Base-by-base conservation (phyloP, 2,329 filamentous ascomycete genomes). In the Lasiodiplodia sp. region DNA sequence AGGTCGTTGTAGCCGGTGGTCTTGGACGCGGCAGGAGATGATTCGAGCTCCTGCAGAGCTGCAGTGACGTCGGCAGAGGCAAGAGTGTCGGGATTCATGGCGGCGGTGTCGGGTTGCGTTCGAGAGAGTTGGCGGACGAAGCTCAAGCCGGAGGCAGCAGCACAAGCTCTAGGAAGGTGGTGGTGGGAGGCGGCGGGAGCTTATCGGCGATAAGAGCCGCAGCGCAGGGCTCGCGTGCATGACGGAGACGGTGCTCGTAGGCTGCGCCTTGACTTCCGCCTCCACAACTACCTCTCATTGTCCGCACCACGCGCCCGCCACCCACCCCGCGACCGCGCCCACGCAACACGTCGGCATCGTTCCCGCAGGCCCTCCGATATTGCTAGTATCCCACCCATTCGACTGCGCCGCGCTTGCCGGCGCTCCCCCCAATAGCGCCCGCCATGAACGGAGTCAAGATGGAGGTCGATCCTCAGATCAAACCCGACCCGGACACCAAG, bases 1-100 rank as follows among this genome's bases (percentile, higher is more conserved):
- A 90, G 81, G 23, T 84, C 79, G 68, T 83, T 85, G 82, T 90
- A 90, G 53, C 81, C 83, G 28, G 86, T 79, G 52, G 86, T 79
- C 76, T 87, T 88, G 75, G 84, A 82, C 70, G 81, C 77, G 65
- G 81, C 75, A 6, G 84, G 79, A 3, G 84, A 80, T 70, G 77
- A 73, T 74, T 87, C 84, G 52, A 88, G 84, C 56, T 81, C 78
- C 70, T 83, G 78, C 14, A 89, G 77, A 63, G 84, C 82, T 60
- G 81, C 79, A 28, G 78, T 77, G 68, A 88, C 80, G 71, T 84
- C 80, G 69, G 83, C 75, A 25, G 85, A 86, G 40, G 84, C 83
- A 84, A 87, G 87, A 65, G 68, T 73, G 63, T 52, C 67, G 11
- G 56, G 47, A 68, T 67, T 25, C 60, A 69, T 60, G 58, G n/a